These are phyloP conservation scores for Macadamia tetraphylla DNA, from an alignment of 164 flowering plant species.

Conservation along the genomic window DNA sequence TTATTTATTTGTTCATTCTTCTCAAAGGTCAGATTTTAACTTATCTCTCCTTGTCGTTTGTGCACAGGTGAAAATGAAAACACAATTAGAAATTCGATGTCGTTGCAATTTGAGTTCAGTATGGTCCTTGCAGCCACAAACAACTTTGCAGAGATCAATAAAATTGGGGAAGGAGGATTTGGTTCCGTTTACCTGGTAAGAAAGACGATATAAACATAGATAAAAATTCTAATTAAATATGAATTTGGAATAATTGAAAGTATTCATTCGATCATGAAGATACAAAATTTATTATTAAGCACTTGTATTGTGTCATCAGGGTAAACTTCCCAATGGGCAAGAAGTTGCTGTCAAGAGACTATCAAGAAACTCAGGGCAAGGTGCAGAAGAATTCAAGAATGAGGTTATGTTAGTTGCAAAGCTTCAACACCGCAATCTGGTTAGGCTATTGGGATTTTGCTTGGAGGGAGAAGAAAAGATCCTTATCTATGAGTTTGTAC, in stretches of 20 bases:
- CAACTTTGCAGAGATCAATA: constrained; percentile 23
- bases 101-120: constrained; percentile 17
- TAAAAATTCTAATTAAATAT: no score
- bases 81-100: constrained; percentile 13
- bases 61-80: constrained; percentile 4
- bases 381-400: constrained; percentile 13
- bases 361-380: constrained; percentile 15
- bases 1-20: no score
- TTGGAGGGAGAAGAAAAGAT: constrained; percentile 13
- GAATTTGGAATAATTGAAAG: no score
- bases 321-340: constrained; percentile 11
- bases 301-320: constrained; percentile 10
- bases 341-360: constrained; percentile 19
- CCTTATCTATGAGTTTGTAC: constrained; percentile 14
- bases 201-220: not conserved
- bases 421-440: constrained; percentile 22
- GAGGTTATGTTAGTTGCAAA: constrained; percentile 12
- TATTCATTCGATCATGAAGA: no score
- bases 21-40: no score
- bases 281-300: no score
- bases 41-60: no score
- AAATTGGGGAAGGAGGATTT: constrained; percentile 35
- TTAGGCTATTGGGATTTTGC: constrained; percentile 16
- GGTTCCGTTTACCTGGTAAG: constrained; percentile 31
- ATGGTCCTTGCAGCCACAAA: constrained; percentile 24